Conservation (phyloP, 495 filamentous ascomycete species). For the Platismatia glauca region DNA sequence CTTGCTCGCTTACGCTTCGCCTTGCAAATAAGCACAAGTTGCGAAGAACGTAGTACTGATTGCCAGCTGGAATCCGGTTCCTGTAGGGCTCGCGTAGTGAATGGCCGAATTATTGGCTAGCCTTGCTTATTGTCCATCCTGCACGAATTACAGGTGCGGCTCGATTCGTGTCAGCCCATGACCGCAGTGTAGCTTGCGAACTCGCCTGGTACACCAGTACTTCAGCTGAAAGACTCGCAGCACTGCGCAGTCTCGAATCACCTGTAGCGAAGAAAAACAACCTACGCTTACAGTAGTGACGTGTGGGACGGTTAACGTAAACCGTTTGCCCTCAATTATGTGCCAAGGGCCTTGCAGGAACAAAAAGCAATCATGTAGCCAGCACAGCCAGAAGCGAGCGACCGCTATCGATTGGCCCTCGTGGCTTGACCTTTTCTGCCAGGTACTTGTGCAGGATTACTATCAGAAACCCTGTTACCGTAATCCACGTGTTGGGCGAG, state of each 20-base stretch:
- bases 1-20: slow-evolving; percentile 34
- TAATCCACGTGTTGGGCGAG: slow-evolving; percentile 31
- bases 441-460: slow-evolving; percentile 33
- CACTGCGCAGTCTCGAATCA: neutral
- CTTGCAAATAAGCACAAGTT: slow-evolving; percentile 40
- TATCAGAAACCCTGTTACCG: slow-evolving; percentile 36
- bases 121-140: slow-evolving; percentile 8
- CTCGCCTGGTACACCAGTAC: slow-evolving; percentile 9
- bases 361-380: slow-evolving; percentile 34
- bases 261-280: slow-evolving; percentile 17
- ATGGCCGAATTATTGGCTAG: slow-evolving; percentile 29
- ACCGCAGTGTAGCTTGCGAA: slow-evolving; percentile 19
- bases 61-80: slow-evolving; percentile 36
- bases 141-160: neutral
- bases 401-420: slow-evolving; percentile 36
- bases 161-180: slow-evolving; percentile 17
- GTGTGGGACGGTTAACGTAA: neutral
- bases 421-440: slow-evolving; percentile 33
- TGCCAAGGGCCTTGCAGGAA: slow-evolving; percentile 22
- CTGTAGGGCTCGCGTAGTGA: slow-evolving; percentile 43
- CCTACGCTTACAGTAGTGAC: slow-evolving; percentile 6
- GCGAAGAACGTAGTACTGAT: slow-evolving; percentile 44
- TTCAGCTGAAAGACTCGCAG: neutral
- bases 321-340: slow-evolving; percentile 24
- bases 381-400: slow-evolving; percentile 32